phyloP scores from a whole-genome alignment of 305 asterid species.

The Fraxinus velutina region DNA sequence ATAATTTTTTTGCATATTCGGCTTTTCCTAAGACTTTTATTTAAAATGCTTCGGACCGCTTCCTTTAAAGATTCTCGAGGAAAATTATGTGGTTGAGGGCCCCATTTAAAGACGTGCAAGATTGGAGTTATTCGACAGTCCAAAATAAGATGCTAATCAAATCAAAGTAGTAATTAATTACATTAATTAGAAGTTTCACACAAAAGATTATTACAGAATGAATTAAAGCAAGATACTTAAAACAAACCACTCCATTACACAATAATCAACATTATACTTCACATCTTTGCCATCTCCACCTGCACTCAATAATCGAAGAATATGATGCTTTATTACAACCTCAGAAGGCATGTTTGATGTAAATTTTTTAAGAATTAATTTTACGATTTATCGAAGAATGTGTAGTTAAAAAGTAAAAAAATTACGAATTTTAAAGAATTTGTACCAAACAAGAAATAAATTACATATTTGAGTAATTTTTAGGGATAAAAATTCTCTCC shows the following conservation, averaged over 20 bases:
- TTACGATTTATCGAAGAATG: no score
- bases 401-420: no score
- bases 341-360: neutral
- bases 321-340: neutral
- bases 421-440: no score
- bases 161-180: neutral
- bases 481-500: no score
- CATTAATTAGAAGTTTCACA: neutral
- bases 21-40: no score
- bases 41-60: neutral
- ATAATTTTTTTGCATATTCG: no score
- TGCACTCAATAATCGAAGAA: neutral
- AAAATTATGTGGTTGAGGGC: neutral
- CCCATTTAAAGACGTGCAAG: neutral
- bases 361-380: no score
- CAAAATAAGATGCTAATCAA: neutral
- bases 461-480: no score
- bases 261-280: neutral
- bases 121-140: neutral
- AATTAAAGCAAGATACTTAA: neutral
- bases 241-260: neutral
- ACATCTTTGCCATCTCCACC: neutral
- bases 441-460: no score
- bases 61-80: neutral
- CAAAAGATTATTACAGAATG: neutral